Evolutionary conservation across 768 basidiomycete genomes (phyloP), one percentile per base, ranked within the genome.

Genomic region (Fibroporia radiculosa): DNA sequence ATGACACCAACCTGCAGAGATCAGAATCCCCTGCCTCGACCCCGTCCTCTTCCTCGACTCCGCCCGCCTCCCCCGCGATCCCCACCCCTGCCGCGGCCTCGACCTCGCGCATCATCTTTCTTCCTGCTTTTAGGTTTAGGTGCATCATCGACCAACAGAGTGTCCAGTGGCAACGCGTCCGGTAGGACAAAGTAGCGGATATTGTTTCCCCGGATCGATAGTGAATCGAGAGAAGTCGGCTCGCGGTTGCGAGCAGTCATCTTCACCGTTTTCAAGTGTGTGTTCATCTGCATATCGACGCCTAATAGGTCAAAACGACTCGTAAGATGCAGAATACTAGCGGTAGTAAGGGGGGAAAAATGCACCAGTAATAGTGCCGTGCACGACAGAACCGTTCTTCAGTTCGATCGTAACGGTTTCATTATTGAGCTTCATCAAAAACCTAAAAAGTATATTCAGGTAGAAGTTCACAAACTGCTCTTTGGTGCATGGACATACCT

Each of bases 271-370:
- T 99, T 99, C 42, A 99, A 74, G 56, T 97, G 87, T 2, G 95
- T 98, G 71, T 97, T 98, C 95, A 99, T 99, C 60, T 95, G 92
- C 77, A 95, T 93, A 67, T 99, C 95, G 40, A 99, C 96, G 47
- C 93, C 95, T 97, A 63, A 31, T n/a, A n/a, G n/a, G n/a, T n/a
- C n/a, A n/a, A 42, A 29, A 35, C 45, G 39, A 31, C 23, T 34
- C 46, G 13, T 56, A 26, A 49, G 41, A 16, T 20, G 16, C n/a
- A 35, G 19, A 3, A 24, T 29, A 11, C 12, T 25, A 12, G 18
- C 20, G 3, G 16, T 35, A 8, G 29, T 31, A 19, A 35, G 29
- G 24, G 40, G 36, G 26, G 24, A 8, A 20, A 29, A 33, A 63
- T 81, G 51, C 49, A 93, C 95, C 93, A 13, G 92, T 96, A 65